Percentiles rank a stretch among this genome's conserved stretches.
Evolutionary conservation across 495 filamentous ascomycete genomes (phyloP).

Genomic region (Podospora sp.): DNA sequence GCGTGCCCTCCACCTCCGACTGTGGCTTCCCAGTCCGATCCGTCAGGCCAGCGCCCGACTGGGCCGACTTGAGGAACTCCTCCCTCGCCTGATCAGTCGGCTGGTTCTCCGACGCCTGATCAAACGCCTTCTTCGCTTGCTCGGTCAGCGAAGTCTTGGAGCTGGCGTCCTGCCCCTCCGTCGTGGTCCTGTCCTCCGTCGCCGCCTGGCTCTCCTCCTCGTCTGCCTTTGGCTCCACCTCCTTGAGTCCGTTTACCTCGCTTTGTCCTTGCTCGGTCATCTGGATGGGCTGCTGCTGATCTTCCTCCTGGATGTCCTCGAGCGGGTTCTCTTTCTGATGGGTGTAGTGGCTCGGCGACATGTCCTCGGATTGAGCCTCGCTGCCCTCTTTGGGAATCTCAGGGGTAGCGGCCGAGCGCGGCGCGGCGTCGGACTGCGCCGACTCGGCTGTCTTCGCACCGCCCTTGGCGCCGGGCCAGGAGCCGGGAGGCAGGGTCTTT

Average conservation of each 20-base stretch:
- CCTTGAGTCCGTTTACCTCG: constrained; percentile 2
- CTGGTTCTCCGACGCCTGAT: constrained; percentile 34
- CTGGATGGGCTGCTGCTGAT: constrained; percentile 20
- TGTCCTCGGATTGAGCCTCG: constrained; percentile 1
- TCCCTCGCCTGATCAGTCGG: constrained; percentile 30
- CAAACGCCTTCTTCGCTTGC: constrained; percentile 33
- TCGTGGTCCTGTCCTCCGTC: constrained; percentile 12
- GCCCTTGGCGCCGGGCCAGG: constrained; percentile 27
- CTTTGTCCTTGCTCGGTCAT: constrained; percentile 17
- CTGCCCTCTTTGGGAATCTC: constrained; percentile 15
- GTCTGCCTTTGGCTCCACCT: constrained; percentile 29
- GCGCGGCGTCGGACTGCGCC: constrained; percentile 12
- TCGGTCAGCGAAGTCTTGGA: constrained; percentile 30
- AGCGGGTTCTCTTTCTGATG: constrained; percentile 27
- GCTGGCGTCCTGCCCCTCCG: constrained; percentile 4
- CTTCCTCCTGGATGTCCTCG: constrained; percentile 23
- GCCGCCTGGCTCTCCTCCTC: constrained; percentile 40
- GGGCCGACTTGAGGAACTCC: constrained; percentile 29
- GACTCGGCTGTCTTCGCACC: constrained; percentile 26
- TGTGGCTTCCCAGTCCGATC: not conserved
- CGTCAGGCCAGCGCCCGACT: constrained; percentile 4
- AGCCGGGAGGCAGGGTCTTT: constrained; percentile 32
- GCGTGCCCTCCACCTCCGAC: not conserved
- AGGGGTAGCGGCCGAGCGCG: constrained; percentile 22
- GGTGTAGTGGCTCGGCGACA: constrained; percentile 27